Evolutionary conservation across 805 yeast species (phyloP).

Genomic region (Komagataella pseudopastoris): DNA sequence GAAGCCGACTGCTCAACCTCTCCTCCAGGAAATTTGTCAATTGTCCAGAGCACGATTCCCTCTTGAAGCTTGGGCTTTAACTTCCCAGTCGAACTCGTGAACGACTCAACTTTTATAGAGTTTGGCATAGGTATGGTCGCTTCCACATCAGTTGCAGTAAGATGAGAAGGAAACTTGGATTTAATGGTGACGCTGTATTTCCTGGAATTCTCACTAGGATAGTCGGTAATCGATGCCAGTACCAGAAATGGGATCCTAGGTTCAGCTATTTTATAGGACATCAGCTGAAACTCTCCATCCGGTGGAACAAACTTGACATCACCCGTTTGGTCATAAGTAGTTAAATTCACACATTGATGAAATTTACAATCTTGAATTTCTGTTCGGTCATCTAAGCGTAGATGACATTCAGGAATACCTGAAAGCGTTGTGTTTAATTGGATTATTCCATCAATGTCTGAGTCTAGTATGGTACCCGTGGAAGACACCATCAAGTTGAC

Average conservation of each 20-base stretch:
- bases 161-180: slow-evolving; percentile 44
- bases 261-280: slow-evolving; percentile 53
- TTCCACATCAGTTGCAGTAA: slow-evolving; percentile 49
- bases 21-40: slow-evolving; percentile 54
- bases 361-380: slow-evolving; percentile 63
- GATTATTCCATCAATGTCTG: slow-evolving; percentile 68
- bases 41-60: slow-evolving; percentile 53
- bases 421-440: slow-evolving; percentile 57
- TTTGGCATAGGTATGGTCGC: slow-evolving; percentile 60
- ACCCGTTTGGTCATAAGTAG: slow-evolving; percentile 50
- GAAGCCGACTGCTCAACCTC: slow-evolving; percentile 37
- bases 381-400: slow-evolving; percentile 54
- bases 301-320: slow-evolving; percentile 72
- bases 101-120: slow-evolving; percentile 31
- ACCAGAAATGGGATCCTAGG: slow-evolving; percentile 62
- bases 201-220: slow-evolving; percentile 25
- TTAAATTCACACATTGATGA: slow-evolving; percentile 75
- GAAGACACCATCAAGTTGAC: slow-evolving; percentile 57
- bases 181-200: slow-evolving; percentile 48
- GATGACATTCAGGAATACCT: slow-evolving; percentile 75
- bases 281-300: slow-evolving; percentile 74
- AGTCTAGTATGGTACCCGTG: slow-evolving; percentile 47
- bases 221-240: slow-evolving; percentile 34
- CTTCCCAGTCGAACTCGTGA: slow-evolving; percentile 42
- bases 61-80: slow-evolving; percentile 58